Percentiles rank a stretch among this genome's conserved stretches.
Evolutionary conservation across 176 grass and related monocot genomes (phyloP).

Genomic region (Miscanthus lutarioriparius): DNA sequence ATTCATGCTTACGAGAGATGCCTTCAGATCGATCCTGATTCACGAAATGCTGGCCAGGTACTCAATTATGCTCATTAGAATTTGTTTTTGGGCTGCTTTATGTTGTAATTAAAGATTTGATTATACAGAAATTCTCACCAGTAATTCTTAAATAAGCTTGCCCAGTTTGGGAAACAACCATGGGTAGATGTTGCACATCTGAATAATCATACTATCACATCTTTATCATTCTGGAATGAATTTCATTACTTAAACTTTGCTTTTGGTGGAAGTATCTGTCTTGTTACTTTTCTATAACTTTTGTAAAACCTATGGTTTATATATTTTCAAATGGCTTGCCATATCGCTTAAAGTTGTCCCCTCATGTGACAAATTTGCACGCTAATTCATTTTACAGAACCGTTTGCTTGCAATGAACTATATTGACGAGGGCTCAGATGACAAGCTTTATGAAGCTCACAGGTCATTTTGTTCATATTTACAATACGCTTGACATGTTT

Average conservation of each 20-base stretch:
- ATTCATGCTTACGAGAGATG: constrained; percentile 95
- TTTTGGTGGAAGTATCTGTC: constrained; percentile 9
- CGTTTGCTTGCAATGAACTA: constrained; percentile 99
- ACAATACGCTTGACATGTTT: constrained; percentile 14
- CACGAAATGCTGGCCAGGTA: constrained; percentile 98
- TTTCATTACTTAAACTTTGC: constrained; percentile 6
- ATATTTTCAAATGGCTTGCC: not conserved
- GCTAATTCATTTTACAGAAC: constrained; percentile 68
- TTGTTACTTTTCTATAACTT: not conserved
- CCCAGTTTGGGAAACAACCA: constrained; percentile 3
- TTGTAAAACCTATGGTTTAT: not conserved
- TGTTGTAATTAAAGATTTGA: constrained; percentile 8
- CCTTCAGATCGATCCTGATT: constrained; percentile 97
- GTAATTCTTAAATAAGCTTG: constrained; percentile 1
- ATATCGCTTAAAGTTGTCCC: constrained; percentile 17
- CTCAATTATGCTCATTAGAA: constrained; percentile 7
- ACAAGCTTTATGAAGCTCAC: constrained; percentile 96
- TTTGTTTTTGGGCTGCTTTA: not conserved
- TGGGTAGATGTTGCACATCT: not conserved
- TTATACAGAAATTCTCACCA: constrained; percentile 7
- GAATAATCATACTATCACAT: not conserved
- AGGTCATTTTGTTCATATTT: constrained; percentile 52
- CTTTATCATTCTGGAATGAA: not conserved
- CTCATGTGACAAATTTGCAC: constrained; percentile 25
- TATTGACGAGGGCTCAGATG: constrained; percentile 82